Conservation (phyloP, 169 alveolate species). For the Cryptosporidium meleagridis region DNA sequence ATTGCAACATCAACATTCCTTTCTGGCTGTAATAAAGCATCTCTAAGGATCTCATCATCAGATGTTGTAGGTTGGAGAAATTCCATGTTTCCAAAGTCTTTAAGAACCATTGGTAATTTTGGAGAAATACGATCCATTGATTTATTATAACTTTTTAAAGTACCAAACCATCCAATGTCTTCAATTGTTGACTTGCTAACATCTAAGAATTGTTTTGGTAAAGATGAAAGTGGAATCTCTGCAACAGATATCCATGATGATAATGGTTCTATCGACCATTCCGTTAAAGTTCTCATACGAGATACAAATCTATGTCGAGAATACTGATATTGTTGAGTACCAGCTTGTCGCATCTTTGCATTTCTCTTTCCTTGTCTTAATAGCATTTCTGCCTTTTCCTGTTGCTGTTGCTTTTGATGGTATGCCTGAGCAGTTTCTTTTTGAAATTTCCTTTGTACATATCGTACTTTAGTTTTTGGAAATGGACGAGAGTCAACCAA, state of each 20-base stretch:
- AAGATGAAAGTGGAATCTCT: slow-evolving; percentile 87
- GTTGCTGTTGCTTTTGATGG: slow-evolving; percentile 74
- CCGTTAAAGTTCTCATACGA: slow-evolving; percentile 84
- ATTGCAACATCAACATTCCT: slow-evolving; percentile 85
- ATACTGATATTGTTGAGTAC: slow-evolving; percentile 64
- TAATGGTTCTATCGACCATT: slow-evolving; percentile 93
- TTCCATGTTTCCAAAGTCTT: slow-evolving; percentile 80
- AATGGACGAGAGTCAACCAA: slow-evolving; percentile 73
- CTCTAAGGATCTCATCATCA: slow-evolving; percentile 87
- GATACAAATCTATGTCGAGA: slow-evolving; percentile 72
- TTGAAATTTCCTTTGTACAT: slow-evolving; percentile 56
- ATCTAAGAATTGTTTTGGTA: slow-evolving; percentile 86
- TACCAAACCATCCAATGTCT: slow-evolving; percentile 90
- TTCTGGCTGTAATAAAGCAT: slow-evolving; percentile 77
- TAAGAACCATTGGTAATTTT: slow-evolving; percentile 81
- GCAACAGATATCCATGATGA: slow-evolving; percentile 88
- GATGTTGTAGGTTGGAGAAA: slow-evolving; percentile 87
- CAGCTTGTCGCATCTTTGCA: slow-evolving; percentile 64
- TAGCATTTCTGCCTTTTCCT: slow-evolving; percentile 69
- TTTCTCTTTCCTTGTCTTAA: slow-evolving; percentile 57
- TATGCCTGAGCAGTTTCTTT: slow-evolving; percentile 73
- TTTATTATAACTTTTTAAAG: slow-evolving; percentile 84
- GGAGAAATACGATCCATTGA: slow-evolving; percentile 87
- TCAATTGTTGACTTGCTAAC: slow-evolving; percentile 80
- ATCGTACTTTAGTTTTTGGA: slow-evolving; percentile 64